Base-by-base conservation (phyloP, 1,139 yeast species). In the Schizosaccharomyces versatilis region DNA sequence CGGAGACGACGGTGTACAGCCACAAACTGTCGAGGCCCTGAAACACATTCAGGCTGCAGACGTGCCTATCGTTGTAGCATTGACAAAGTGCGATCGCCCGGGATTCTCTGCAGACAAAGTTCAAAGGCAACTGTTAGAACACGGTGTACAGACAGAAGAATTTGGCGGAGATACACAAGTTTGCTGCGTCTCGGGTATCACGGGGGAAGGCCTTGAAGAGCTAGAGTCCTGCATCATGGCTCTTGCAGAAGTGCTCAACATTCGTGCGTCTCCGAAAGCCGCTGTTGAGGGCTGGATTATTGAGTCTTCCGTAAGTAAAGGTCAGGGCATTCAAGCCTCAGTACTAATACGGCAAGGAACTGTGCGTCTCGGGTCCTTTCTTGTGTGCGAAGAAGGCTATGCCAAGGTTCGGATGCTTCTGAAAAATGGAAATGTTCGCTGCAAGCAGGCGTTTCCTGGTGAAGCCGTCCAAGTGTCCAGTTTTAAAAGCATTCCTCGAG, bases 1-100 rank as follows among this genome's bases (percentile, higher is more conserved):
- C 0, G 95, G 95, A 1, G 97, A 90, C 67, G 99, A 90, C 68
- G 84, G 95, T 0, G 94, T 93, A 32, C 90, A 83, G 94, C 97
- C 98, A 0, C 99, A 90, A 65, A 93, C 99, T 0, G 74, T 80
- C 49, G 99, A 90, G 67, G 97, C 98, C 1, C 85, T 90, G 57
- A 85, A 84, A 62, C 98, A 93, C 66, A 90, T 95, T 9, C 81
- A 82, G 61, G 78, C 77, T 55, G 79, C 90, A 0, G 84, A 84
- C 1, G 94, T 84, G 32, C 94, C 93, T 0, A 73, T 88, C 60
- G 81, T 90, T 58, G 94, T 90, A 2, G 97, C 97, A 1, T 76
- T 93, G 54, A 90, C 93, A 63, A 90, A 90, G 67, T 83, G 94
- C 62, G 99, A 90, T 66, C 81, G 80, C 62, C 84, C 77, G 0